phyloP scores from a whole-genome alignment of 2,329 filamentous ascomycete genomes.

The Zymoseptoria tritici region DNA sequence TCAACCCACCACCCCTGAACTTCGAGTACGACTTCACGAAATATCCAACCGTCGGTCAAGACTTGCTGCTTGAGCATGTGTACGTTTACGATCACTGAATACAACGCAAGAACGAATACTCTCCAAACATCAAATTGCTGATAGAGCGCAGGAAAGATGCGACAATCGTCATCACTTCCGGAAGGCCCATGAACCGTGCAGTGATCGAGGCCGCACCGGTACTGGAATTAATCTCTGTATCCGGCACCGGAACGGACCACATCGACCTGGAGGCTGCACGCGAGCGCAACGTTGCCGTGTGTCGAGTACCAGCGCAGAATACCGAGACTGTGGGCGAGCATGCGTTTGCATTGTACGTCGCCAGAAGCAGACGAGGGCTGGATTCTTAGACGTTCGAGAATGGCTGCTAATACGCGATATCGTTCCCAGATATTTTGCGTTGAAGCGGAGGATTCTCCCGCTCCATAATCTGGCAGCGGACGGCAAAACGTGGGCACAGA shows the following conservation, averaged over 20 bases:
- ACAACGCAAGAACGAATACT: conserved; percentile 21
- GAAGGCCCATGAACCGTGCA: conserved; percentile 35
- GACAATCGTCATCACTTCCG: conserved; percentile 40
- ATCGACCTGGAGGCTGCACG: conserved; percentile 40
- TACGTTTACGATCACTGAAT: conserved; percentile 15
- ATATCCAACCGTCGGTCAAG: conserved; percentile 21
- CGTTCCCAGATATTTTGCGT: conserved; percentile 29
- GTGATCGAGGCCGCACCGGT: conserved; percentile 36
- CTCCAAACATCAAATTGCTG: background rate
- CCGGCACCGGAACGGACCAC: conserved; percentile 42
- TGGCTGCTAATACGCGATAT: background rate
- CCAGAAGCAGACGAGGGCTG: background rate
- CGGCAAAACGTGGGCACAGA: conserved; percentile 33
- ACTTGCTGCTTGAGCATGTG: conserved; percentile 6
- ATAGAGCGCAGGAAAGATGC: conserved; percentile 39
- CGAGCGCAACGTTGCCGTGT: conserved; percentile 38
- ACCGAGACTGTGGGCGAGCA: conserved; percentile 44
- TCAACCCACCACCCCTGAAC: conserved; percentile 34
- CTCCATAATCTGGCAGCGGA: conserved; percentile 31
- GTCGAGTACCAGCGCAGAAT: conserved; percentile 43
- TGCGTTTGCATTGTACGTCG: conserved; percentile 41
- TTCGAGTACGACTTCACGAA: conserved; percentile 38
- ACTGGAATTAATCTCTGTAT: conserved; percentile 39
- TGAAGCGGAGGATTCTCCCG: conserved; percentile 35
- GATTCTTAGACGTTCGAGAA: background rate